These are phyloP conservation scores for Epichloe aotearoae DNA, from an alignment of 2,329 filamentous ascomycete species.

Conservation along the genomic window DNA sequence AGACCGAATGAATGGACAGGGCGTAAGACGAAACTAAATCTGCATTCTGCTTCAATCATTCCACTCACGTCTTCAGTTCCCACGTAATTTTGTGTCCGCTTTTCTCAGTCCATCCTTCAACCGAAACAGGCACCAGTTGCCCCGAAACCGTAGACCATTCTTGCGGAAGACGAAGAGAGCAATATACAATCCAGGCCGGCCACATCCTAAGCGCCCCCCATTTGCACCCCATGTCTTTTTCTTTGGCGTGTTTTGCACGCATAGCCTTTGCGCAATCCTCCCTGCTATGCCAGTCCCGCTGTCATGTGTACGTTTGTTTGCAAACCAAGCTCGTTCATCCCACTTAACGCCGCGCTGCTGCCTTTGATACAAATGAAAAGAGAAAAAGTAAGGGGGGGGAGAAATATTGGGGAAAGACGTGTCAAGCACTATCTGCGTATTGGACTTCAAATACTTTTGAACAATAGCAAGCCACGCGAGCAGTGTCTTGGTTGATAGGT, in stretches of 20 bases:
- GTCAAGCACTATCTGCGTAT: too few species aligned
- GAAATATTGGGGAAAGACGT: neutral
- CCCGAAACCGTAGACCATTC: neutral
- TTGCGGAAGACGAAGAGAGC: neutral
- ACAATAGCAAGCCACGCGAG: too few species aligned
- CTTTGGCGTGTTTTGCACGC: too few species aligned
- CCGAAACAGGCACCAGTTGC: neutral
- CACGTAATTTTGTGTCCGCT: neutral
- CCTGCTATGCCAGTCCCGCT: neutral
- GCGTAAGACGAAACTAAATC: neutral
- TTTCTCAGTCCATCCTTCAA: neutral
- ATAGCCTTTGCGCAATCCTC: neutral
- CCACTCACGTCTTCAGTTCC: neutral
- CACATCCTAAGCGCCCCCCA: neutral
- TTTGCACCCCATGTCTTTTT: neutral
- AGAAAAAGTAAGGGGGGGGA: neutral
- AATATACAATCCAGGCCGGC: neutral
- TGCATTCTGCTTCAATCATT: too few species aligned
- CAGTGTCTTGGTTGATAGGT: neutral
- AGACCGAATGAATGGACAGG: neutral
- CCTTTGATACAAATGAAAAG: slow-evolving; percentile 8
- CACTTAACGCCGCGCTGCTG: slow-evolving; percentile 13
- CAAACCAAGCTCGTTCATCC: neutral
- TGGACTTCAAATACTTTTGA: neutral
- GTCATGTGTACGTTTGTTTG: neutral